phyloP scores from a whole-genome alignment of 2,329 filamentous ascomycete species.

The Talaromyces sp. region DNA sequence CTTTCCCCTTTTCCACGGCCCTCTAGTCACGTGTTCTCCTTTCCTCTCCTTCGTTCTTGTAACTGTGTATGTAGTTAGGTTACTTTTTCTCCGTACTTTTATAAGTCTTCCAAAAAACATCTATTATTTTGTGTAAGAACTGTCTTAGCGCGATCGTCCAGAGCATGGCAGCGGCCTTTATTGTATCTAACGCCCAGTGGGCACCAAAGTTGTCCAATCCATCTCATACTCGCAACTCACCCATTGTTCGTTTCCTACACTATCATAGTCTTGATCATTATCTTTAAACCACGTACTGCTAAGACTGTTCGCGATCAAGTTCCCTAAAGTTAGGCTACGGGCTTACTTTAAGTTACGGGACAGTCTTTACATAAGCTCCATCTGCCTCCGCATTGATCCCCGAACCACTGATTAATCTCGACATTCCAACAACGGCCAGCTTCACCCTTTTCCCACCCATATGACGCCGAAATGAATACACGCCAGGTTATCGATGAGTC shows the following conservation, averaged over 20 bases:
- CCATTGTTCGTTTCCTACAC: neutral
- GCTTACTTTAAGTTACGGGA: conserved; percentile 5
- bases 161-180: neutral
- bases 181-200: neutral
- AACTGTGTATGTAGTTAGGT: no score
- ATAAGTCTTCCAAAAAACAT: no score
- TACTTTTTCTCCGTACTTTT: no score
- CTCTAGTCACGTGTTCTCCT: conserved; percentile 12
- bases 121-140: no score
- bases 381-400: neutral
- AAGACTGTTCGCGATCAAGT: neutral
- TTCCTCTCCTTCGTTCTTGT: neutral
- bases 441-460: neutral
- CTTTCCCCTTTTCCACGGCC: conserved; percentile 12
- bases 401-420: neutral
- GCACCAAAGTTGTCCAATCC: neutral
- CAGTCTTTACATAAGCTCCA: neutral
- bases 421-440: neutral
- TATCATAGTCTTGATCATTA: neutral
- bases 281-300: no score
- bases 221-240: neutral
- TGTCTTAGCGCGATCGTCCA: neutral
- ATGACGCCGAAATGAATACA: conserved; percentile 69
- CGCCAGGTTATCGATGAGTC: conserved; percentile 78
- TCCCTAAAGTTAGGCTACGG: neutral